These are phyloP conservation scores for Penicillium nucicola DNA, from an alignment of 495 filamentous ascomycete genomes.

Conservation along the genomic window DNA sequence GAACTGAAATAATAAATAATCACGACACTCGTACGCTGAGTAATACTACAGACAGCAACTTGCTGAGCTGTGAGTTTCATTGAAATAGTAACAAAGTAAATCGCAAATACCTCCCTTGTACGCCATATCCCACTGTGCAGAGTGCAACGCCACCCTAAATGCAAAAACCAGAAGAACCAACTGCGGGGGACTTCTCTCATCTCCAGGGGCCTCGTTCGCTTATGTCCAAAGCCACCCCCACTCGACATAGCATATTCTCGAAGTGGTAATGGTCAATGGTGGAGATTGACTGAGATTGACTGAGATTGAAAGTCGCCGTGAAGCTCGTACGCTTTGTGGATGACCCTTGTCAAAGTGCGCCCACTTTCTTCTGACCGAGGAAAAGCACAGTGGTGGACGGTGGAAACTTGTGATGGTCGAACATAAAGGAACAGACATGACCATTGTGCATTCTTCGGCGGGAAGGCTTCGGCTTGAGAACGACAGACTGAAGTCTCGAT, in stretches of 20 bases:
- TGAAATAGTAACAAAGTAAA: not conserved
- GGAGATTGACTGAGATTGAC: not conserved
- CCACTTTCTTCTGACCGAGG: not conserved
- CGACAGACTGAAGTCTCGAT: conserved; percentile 1
- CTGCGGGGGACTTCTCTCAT: not conserved
- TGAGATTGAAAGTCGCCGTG: not conserved
- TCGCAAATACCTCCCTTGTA: conserved; percentile 9
- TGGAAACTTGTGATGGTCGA: not conserved
- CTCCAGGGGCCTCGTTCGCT: not conserved
- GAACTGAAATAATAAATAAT: too few species aligned
- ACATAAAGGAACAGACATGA: not conserved
- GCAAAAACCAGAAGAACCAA: conserved; percentile 7
- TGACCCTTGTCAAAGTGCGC: not conserved
- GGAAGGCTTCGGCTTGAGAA: not conserved
- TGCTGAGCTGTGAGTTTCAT: conserved; percentile 1
- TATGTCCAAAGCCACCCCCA: not conserved
- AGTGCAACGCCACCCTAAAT: conserved; percentile 16
- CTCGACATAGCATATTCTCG: not conserved
- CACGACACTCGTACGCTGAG: too few species aligned
- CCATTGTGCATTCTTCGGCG: not conserved
- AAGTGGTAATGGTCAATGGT: not conserved
- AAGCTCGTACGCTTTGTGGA: not conserved
- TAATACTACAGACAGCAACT: not conserved
- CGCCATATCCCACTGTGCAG: conserved; percentile 9
- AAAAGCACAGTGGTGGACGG: too few species aligned